Conservation (phyloP, 257 asterid species). For the Nemophila menziesii region DNA sequence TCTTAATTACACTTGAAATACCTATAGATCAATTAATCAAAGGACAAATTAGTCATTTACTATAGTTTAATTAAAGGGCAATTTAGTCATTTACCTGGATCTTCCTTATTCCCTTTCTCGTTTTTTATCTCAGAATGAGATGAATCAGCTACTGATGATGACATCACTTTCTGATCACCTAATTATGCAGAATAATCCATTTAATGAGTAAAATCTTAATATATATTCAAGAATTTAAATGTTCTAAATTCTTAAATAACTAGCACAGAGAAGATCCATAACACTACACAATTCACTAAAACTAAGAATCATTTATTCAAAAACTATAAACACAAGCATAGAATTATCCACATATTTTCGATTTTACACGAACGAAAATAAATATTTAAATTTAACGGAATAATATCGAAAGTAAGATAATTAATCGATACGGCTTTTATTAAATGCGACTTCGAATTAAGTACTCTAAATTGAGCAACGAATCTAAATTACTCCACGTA, state of each 20-base stretch:
- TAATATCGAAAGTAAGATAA: no score
- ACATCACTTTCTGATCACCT: constrained; percentile 32
- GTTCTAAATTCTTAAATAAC: neutral
- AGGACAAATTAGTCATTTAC: no score
- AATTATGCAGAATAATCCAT: neutral
- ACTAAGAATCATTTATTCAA: no score
- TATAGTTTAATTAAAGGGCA: no score
- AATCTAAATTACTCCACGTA: neutral
- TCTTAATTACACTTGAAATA: constrained; percentile 39
- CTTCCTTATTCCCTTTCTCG: constrained; percentile 28
- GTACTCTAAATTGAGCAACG: neutral
- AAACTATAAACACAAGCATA: no score
- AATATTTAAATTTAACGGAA: no score
- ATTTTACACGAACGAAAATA: no score
- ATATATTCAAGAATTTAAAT: no score
- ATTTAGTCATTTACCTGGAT: constrained; percentile 62
- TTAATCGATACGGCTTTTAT: no score
- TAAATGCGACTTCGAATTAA: neutral
- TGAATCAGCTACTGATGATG: constrained; percentile 34
- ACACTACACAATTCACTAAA: no score
- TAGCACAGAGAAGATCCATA: neutral
- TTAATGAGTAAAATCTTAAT: neutral
- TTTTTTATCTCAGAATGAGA: constrained; percentile 36
- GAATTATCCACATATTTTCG: no score
- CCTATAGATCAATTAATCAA: no score